These are phyloP conservation scores for Verticillium dahliae DNA, from an alignment of 2,329 filamentous ascomycete species.

Conservation along the genomic window DNA sequence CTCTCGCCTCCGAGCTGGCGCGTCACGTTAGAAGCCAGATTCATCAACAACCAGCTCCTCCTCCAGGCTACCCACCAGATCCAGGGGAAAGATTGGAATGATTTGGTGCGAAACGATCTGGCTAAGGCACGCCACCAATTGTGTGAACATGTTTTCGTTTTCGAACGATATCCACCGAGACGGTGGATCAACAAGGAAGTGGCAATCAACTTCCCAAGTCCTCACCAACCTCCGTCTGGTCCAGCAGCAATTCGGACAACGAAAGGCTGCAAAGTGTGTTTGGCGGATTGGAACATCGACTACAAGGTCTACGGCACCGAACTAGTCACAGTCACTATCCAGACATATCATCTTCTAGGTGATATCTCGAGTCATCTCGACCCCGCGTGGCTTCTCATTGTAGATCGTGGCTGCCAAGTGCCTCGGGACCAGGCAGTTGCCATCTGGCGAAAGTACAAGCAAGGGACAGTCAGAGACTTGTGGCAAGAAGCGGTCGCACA, in stretches of 20 bases:
- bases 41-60: neutral
- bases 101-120: neutral
- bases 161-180: neutral
- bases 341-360: neutral
- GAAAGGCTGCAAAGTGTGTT: neutral
- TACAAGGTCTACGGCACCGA: neutral
- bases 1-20: neutral
- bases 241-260: neutral
- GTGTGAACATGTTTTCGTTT: neutral
- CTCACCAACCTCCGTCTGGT: neutral
- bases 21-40: neutral
- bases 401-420: neutral
- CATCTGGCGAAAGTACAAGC: neutral
- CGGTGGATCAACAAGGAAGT: neutral
- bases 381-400: neutral
- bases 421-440: neutral
- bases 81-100: neutral
- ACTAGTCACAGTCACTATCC: neutral
- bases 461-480: neutral
- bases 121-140: neutral
- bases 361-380: neutral
- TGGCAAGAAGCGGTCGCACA: neutral
- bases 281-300: neutral
- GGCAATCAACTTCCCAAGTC: neutral
- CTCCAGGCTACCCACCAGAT: neutral